Evolutionary conservation across 352 stramenopile species (phyloP), one percentile per base, ranked within the genome.

Genomic region (Thalassiosira hispida): DNA sequence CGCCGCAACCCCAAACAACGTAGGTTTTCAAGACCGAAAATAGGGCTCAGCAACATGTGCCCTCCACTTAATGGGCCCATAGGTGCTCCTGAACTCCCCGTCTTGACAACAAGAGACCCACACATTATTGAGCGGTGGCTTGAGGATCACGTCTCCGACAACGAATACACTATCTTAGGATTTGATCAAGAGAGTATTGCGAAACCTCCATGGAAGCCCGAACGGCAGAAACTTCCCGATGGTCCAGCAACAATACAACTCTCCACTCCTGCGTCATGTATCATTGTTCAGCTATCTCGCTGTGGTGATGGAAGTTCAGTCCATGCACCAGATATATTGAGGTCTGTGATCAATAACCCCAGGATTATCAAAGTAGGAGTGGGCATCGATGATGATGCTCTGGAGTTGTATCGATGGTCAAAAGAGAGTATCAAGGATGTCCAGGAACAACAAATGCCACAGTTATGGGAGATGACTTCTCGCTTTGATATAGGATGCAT

Each of bases 321-420:
- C 11, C 29, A 68, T 55, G 74, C 73, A 18, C 83, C 77, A 56
- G 22, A 55, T 53, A 33, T 59, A 31, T 53, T 90, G 16, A 51
- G 88, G 27, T 46, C 79, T 55, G 53, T 88, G 0, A 67, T 92
- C 8, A 73, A 74, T 20, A 82, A 92, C 55, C 38, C 63, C 47
- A 38, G 8, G 31, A 81, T 90, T 38, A 73, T 92, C 56, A 91
- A 91, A 68, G 76, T 77, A 5, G 86, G 86, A 40, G 79, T 81
- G 56, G 70, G 65, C 1, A 88, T 91, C 56, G 86, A 91, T 63
- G 73, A 91, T 62, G 86, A 92, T 74, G 56, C 84, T 20, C 66
- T 92, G 27, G 64, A 86, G 47, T 68, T 92, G 20, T 83, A 86
- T 63, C 60, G 72, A 52, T 89, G 77, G 78, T 71, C 70, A 59